Evolutionary conservation across 1,139 yeast genomes (phyloP).

Genomic region (Pichia sp.): DNA sequence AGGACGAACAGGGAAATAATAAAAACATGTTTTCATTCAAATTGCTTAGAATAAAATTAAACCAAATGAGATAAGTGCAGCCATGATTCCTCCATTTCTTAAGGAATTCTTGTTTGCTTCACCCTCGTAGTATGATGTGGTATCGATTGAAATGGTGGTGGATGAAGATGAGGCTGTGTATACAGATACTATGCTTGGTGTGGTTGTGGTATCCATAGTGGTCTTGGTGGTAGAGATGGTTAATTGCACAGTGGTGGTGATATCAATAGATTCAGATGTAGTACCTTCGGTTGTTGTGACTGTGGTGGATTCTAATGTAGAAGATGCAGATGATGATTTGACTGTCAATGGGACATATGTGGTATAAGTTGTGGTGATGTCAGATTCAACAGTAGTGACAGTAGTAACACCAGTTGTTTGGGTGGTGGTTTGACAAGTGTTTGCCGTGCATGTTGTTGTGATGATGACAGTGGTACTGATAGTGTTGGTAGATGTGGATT

Average conservation of each 20-base stretch:
- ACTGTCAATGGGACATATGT: slow-evolving; percentile 5
- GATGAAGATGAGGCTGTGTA: background rate
- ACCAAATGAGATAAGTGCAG: background rate
- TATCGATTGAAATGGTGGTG: background rate
- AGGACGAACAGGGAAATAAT: background rate
- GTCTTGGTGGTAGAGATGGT: too few relatives aligned
- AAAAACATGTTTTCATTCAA: background rate
- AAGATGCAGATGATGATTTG: too few relatives aligned
- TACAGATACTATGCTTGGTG: background rate
- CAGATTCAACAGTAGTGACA: background rate
- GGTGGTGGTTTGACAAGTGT: background rate
- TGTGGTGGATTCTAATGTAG: too few relatives aligned
- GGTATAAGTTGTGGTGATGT: slow-evolving; percentile 2
- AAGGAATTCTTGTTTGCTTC: background rate
- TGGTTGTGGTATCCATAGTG: background rate
- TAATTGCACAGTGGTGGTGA: too few relatives aligned
- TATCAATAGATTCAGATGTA: too few relatives aligned
- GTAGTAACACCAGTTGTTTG: slow-evolving; percentile 1
- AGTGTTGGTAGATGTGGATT: background rate
- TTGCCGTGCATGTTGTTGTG: background rate
- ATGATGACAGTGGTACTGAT: background rate
- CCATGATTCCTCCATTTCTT: background rate
- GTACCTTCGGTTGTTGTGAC: background rate
- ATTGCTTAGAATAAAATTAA: background rate
- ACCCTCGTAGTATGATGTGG: background rate